Percentiles rank a stretch among this genome's conserved stretches.
Evolutionary conservation across 768 basidiomycete genomes (phyloP).

Genomic region (Podaxis mareebaensis): DNA sequence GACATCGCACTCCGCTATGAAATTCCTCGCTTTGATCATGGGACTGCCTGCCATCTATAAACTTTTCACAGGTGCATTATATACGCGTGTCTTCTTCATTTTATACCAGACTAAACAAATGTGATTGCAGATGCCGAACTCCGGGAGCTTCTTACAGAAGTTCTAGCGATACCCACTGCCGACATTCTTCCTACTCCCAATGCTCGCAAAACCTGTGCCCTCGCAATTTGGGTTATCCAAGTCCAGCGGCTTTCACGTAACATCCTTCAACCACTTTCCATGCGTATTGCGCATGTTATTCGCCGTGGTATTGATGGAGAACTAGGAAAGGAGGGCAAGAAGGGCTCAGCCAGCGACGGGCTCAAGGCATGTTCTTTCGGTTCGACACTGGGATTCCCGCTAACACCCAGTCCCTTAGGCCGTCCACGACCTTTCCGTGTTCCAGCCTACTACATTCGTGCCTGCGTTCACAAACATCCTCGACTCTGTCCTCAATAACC

Average conservation of each 20-base stretch:
- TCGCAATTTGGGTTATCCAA: slow-evolving; percentile 76
- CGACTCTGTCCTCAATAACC: slow-evolving; percentile 58
- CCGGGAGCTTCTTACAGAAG: slow-evolving; percentile 55
- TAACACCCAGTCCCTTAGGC: slow-evolving; percentile 45
- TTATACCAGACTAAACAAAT: slow-evolving; percentile 13
- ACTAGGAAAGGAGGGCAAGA: slow-evolving; percentile 87
- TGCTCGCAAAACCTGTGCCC: slow-evolving; percentile 81
- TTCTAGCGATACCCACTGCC: slow-evolving; percentile 74
- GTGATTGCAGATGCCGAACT: slow-evolving; percentile 54
- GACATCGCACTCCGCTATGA: slow-evolving; percentile 68
- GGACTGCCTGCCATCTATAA: slow-evolving; percentile 57
- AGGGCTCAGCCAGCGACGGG: slow-evolving; percentile 77
- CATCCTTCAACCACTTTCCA: slow-evolving; percentile 61
- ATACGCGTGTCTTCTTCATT: slow-evolving; percentile 16
- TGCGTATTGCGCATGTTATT: slow-evolving; percentile 70
- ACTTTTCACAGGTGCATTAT: slow-evolving; percentile 59
- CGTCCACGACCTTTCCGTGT: slow-evolving; percentile 64
- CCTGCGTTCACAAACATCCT: slow-evolving; percentile 59
- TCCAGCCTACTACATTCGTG: slow-evolving; percentile 68
- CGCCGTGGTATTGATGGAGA: slow-evolving; percentile 81
- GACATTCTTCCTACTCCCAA: slow-evolving; percentile 75
- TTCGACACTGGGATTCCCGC: slow-evolving; percentile 7
- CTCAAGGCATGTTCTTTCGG: slow-evolving; percentile 54
- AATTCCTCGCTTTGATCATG: slow-evolving; percentile 61
- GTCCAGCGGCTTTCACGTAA: slow-evolving; percentile 63